Evolutionary conservation across 1,284 basidiomycete species (phyloP).

Genomic region (Trametes versicolor): DNA sequence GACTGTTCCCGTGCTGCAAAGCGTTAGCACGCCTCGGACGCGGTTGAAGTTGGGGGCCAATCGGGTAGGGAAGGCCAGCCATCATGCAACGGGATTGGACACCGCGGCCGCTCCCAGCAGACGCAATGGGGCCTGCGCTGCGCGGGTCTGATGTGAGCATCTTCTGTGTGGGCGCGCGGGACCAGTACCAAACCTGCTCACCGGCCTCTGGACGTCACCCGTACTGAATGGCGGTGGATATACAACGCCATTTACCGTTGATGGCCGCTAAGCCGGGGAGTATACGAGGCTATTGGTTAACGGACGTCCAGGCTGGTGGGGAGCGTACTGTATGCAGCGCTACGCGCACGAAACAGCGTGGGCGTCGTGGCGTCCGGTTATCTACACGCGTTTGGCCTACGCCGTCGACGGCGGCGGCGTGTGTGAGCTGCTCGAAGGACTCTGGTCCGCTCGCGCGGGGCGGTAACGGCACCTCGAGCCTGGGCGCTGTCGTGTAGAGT

Average conservation of each 20-base stretch:
- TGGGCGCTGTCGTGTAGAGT: neutral
- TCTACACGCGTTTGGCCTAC: slow-evolving; percentile 15
- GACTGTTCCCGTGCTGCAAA: neutral
- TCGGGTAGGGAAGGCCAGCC: neutral
- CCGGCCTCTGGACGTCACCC: neutral
- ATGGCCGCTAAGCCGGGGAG: neutral
- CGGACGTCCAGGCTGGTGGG: neutral
- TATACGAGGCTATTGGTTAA: neutral
- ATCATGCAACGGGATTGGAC: neutral
- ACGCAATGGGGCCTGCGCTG: neutral
- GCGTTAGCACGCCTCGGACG: neutral
- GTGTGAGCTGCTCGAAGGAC: neutral
- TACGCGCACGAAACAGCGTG: slow-evolving; percentile 3
- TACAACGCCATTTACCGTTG: neutral
- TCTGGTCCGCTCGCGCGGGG: neutral
- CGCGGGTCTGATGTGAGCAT: neutral
- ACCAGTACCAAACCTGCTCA: neutral
- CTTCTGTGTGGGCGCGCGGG: neutral
- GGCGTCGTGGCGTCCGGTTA: slow-evolving; percentile 21
- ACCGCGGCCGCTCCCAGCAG: too few species aligned
- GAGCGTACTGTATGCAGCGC: too few species aligned
- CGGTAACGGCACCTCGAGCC: too few species aligned
- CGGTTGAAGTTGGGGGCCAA: neutral
- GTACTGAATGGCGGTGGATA: neutral
- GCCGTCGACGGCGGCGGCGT: neutral